A percentile compares a stretch with the other conserved stretches of the same genome.
phyloP scores from a whole-genome alignment of 495 filamentous ascomycete species.

The Tuber magnatum region DNA sequence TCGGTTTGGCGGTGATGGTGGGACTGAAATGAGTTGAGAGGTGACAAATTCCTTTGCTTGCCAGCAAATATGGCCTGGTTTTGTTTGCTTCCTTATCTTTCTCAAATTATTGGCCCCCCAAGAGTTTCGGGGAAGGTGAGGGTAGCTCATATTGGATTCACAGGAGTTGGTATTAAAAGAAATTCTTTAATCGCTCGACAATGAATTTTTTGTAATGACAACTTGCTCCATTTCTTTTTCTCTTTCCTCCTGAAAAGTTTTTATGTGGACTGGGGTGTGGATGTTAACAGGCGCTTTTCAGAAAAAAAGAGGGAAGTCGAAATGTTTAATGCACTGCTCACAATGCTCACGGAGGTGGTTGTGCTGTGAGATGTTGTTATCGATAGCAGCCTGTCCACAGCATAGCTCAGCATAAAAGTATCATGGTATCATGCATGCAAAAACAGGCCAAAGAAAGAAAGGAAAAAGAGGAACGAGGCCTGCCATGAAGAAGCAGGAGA shows the following conservation, averaged over 20 bases:
- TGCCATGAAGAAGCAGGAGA: background rate
- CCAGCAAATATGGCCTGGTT: constrained; percentile 1
- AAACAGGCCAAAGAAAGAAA: background rate
- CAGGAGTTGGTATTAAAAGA: constrained; percentile 20
- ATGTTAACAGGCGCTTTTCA: background rate
- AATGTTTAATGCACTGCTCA: background rate
- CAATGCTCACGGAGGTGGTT: background rate
- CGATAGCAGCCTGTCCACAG: background rate
- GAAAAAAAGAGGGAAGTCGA: background rate
- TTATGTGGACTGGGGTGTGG: background rate
- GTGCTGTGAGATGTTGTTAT: background rate
- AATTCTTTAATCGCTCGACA: constrained; percentile 2
- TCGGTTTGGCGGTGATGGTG: background rate
- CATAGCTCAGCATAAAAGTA: background rate
- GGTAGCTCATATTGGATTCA: constrained; percentile 20
- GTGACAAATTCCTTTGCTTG: background rate
- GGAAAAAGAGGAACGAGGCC: background rate
- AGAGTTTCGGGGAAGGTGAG: constrained; percentile 17
- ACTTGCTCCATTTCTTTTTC: background rate
- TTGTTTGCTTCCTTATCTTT: constrained; percentile 1
- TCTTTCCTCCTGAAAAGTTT: background rate
- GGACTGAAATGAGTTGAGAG: constrained; percentile 5
- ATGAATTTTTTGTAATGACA: background rate
- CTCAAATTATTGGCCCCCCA: background rate
- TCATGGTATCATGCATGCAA: background rate